A percentile compares a stretch with the other conserved stretches of the same genome.
phyloP scores from a whole-genome alignment of 1,139 yeast genomes.

The Pichia sp. region DNA sequence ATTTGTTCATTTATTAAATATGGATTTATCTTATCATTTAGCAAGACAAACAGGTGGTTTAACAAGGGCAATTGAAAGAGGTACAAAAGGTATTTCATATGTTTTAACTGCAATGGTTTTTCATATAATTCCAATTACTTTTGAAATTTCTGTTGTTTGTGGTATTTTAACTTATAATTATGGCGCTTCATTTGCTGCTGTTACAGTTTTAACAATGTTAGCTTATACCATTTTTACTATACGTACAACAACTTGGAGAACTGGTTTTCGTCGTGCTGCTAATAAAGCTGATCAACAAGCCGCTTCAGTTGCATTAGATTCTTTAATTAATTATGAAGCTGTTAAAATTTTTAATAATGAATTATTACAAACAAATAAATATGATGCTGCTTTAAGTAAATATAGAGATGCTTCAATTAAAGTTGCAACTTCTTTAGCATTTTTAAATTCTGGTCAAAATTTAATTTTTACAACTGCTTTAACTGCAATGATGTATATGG shows the following conservation, averaged over 20 bases:
- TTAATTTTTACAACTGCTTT: slow-evolving; percentile 85
- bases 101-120: slow-evolving; percentile 94
- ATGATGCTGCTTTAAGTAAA: slow-evolving; percentile 65
- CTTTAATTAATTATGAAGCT: slow-evolving; percentile 88
- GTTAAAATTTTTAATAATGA: slow-evolving; percentile 95
- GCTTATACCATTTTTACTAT: slow-evolving; percentile 85
- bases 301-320: slow-evolving; percentile 90
- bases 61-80: slow-evolving; percentile 94
- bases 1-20: slow-evolving; percentile 70
- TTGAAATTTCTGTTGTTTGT: slow-evolving; percentile 89
- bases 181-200: slow-evolving; percentile 84
- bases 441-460: slow-evolving; percentile 87
- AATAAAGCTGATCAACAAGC: slow-evolving; percentile 93
- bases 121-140: slow-evolving; percentile 87
- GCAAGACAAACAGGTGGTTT: slow-evolving; percentile 93
- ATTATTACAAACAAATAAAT: slow-evolving; percentile 67
- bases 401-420: slow-evolving; percentile 82
- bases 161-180: slow-evolving; percentile 91
- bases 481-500: slow-evolving; percentile 98
- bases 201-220: slow-evolving; percentile 81
- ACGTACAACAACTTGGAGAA: slow-evolving; percentile 93
- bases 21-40: slow-evolving; percentile 87
- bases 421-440: slow-evolving; percentile 89
- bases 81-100: slow-evolving; percentile 94
- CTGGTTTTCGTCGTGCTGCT: slow-evolving; percentile 84